A percentile compares a stretch with the other conserved stretches of the same genome.
These are phyloP conservation scores for Dictyophora rubrovolvata DNA, from an alignment of 768 basidiomycete genomes.

Conservation along the genomic window DNA sequence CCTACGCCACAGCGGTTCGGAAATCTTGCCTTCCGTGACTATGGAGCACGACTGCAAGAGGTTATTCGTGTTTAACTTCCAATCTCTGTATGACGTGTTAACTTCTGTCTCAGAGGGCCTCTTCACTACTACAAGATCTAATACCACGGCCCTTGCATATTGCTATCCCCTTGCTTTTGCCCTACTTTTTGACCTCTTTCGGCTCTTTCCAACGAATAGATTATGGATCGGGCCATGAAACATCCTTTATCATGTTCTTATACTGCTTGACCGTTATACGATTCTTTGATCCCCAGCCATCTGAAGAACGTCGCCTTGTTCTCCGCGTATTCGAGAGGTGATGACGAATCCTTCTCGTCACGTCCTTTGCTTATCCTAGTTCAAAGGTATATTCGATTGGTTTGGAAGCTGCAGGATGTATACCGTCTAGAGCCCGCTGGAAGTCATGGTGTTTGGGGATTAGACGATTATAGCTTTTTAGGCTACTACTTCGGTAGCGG, in stretches of 20 bases:
- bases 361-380: slow-evolving; percentile 38
- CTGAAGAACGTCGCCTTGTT: slow-evolving; percentile 46
- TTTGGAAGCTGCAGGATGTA: slow-evolving; percentile 77
- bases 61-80: slow-evolving; percentile 27
- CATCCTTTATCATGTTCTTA: slow-evolving; percentile 75
- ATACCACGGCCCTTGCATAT: slow-evolving; percentile 35
- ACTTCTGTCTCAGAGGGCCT: slow-evolving; percentile 35
- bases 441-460: slow-evolving; percentile 95
- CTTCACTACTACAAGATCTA: slow-evolving; percentile 37
- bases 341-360: slow-evolving; percentile 29
- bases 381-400: slow-evolving; percentile 71
- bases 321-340: slow-evolving; percentile 21
- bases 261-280: slow-evolving; percentile 61
- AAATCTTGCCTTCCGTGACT: slow-evolving; percentile 81
- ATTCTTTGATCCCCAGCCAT: slow-evolving; percentile 44
- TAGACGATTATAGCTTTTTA: slow-evolving; percentile 86
- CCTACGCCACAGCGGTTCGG: slow-evolving; percentile 78
- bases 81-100: not conserved
- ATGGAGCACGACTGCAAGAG: slow-evolving; percentile 71
- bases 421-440: slow-evolving; percentile 94
- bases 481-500: slow-evolving; percentile 87
- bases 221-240: slow-evolving; percentile 95
- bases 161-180: slow-evolving; percentile 56
- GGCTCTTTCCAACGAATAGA: slow-evolving; percentile 88
- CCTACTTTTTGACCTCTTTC: slow-evolving; percentile 75